Base-by-base conservation (phyloP, 345 rosid species). In the Populus ilicifolia region DNA sequence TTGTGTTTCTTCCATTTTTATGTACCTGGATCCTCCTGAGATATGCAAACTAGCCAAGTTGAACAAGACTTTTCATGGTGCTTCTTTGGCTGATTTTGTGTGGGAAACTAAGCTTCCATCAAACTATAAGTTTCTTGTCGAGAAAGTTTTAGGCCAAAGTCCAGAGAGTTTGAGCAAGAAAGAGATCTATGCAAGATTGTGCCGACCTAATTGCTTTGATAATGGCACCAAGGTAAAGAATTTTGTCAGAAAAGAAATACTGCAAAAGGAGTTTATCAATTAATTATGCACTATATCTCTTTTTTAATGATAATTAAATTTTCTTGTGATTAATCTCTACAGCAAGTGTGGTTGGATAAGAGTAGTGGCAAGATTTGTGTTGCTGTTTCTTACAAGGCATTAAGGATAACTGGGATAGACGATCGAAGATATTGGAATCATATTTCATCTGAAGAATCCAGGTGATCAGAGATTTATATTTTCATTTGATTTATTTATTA, bases 401-500 rank as follows among this genome's bases (percentile, higher is more conserved):
- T 95, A 86, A 95, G 87, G 77, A 91, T 95, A 38, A 91, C 97
- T 0, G 98, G 98, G 29, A 88, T 95, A 16, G 97, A 91, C 76
- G 99, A 95, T 81, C 88, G 97, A 73, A 89, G 98, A 84, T 93
- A 95, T 76, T 95, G 99, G 99, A 87, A 84, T 82, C 85, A 84
- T 82, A 86, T 95, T 73, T 82, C 89, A 46, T 87, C 93, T 20
- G 89, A 86, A n/a, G 98, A 93, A 86, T 95, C 98, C 69, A 91
- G 99, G 99, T 94, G 18, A 46, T 12, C 44, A 41, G 48, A 50
- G 5, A 29, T 41, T 27, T 18, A 10, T 71, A 46, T 5, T 2
- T 61, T 27, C 23, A 14, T 70, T 12, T 44, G 8, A 12, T 68
- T 46, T 35, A 8, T 9, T 2, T 41, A 41, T 70, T 59, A n/a